Percentiles rank a stretch among this genome's conserved stretches.
These are phyloP conservation scores for Solanum tarijense DNA, from an alignment of 257 asterid species.

Conservation along the genomic window DNA sequence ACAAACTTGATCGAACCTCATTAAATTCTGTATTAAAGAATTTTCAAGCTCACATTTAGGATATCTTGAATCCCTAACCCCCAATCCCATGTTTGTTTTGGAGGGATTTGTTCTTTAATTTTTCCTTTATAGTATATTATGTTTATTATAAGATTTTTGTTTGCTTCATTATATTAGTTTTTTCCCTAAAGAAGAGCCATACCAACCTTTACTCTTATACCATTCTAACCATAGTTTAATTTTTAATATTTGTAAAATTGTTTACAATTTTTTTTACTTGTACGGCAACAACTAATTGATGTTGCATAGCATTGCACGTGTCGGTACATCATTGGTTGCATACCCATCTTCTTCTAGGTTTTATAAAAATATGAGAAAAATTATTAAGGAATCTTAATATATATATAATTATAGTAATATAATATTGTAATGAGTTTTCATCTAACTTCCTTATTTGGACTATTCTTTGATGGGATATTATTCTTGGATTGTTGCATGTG, in stretches of 20 bases:
- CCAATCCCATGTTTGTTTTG: constrained; percentile 26
- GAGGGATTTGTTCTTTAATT: constrained; percentile 9
- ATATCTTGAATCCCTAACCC: constrained; percentile 31
- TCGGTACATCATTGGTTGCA: constrained; percentile 15
- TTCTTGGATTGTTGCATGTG: constrained; percentile 18
- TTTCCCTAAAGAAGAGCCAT: constrained; percentile 41
- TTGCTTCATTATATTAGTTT: constrained; percentile 1
- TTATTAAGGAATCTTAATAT: too few species aligned
- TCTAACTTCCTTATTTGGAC: constrained; percentile 41
- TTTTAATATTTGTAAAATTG: not conserved
- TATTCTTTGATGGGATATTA: constrained; percentile 12
- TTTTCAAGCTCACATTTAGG: constrained; percentile 13
- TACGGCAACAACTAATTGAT: constrained; percentile 26
- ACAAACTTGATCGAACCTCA: not conserved
- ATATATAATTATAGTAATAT: too few species aligned
- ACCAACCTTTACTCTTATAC: constrained; percentile 23
- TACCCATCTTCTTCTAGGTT: constrained; percentile 17
- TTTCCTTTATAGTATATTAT: not conserved
- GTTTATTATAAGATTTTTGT: not conserved
- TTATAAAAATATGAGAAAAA: constrained; percentile 11
- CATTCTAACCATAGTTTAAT: constrained; percentile 1
- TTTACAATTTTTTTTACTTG: constrained; percentile 7
- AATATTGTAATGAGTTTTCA: constrained; percentile 27
- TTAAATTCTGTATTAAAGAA: not conserved
- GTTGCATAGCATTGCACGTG: constrained; percentile 13